phyloP scores from a whole-genome alignment of 306 rosid species.

The Echinosophora koreensis region DNA sequence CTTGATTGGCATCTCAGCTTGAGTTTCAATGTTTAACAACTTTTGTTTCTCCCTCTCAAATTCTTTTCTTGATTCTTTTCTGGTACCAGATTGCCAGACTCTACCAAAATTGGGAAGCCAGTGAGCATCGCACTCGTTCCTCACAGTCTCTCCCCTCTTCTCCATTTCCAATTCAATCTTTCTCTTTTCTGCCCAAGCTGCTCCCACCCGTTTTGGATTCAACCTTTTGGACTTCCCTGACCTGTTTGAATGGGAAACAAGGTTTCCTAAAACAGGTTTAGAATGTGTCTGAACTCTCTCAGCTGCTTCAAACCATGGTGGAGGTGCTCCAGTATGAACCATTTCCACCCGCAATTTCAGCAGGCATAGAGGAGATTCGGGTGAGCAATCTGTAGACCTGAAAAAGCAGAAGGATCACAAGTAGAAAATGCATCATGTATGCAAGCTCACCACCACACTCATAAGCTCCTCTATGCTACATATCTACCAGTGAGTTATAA shows the following conservation, averaged over 20 bases:
- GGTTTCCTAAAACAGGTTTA: constrained; percentile 54
- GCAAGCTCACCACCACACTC: constrained; percentile 7
- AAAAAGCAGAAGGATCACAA: constrained; percentile 47
- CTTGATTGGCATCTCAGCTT: constrained; percentile 60
- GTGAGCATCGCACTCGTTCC: constrained; percentile 62
- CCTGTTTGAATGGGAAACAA: no score
- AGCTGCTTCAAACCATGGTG: constrained; percentile 81
- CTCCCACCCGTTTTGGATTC: constrained; percentile 90
- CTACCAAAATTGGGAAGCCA: constrained; percentile 98
- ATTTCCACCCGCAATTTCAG: constrained; percentile 62
- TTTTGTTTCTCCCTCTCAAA: constrained; percentile 80
- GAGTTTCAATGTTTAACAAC: constrained; percentile 58
- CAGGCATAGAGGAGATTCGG: constrained; percentile 48
- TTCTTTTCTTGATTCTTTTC: constrained; percentile 89
- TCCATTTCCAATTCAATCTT: constrained; percentile 90
- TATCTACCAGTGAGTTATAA: constrained; percentile 18
- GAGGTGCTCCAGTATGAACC: constrained; percentile 81
- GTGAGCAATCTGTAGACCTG: constrained; percentile 68
- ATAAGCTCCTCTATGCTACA: constrained; percentile 34
- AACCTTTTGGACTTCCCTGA: constrained; percentile 70
- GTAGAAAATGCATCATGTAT: constrained; percentile 46
- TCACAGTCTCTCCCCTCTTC: constrained; percentile 81
- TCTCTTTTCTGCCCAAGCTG: constrained; percentile 98
- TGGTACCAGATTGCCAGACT: constrained; percentile 98
- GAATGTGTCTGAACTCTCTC: constrained; percentile 59